These are phyloP conservation scores for Epichloe scottii DNA, from an alignment of 2,329 filamentous ascomycete species.

Conservation along the genomic window DNA sequence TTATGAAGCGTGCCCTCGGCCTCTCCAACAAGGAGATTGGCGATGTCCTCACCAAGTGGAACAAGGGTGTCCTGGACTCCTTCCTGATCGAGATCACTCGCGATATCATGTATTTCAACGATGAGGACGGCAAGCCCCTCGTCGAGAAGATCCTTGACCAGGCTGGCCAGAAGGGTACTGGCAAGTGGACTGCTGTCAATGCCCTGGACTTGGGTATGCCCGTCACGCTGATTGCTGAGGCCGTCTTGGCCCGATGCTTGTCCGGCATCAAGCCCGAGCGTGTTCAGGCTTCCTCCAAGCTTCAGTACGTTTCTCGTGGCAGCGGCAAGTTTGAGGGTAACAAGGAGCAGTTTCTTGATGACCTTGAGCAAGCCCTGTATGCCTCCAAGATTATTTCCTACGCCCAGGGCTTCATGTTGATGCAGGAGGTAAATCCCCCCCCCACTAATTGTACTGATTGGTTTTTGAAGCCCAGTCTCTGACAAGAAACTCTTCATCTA, in stretches of 20 bases:
- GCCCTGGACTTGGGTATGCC: conserved; percentile 97
- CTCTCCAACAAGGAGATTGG: conserved; percentile 88
- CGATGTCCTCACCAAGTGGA: conserved; percentile 90
- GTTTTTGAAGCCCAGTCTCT: neutral
- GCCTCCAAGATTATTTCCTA: conserved; percentile 99
- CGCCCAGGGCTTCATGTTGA: conserved; percentile 99
- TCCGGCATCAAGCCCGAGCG: conserved; percentile 93
- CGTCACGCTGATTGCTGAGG: conserved; percentile 94
- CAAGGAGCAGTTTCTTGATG: conserved; percentile 85
- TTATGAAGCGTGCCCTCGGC: conserved; percentile 96
- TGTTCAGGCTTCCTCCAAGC: conserved; percentile 63
- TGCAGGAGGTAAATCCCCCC: conserved; percentile 66
- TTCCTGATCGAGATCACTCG: conserved; percentile 99
- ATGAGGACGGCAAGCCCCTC: conserved; percentile 79
- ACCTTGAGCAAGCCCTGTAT: conserved; percentile 97
- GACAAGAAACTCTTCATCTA: conserved; percentile 20
- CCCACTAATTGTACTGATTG: neutral
- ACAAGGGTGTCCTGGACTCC: conserved; percentile 95
- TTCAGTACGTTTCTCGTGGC: conserved; percentile 57
- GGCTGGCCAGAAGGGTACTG: conserved; percentile 97
- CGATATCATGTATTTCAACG: conserved; percentile 97
- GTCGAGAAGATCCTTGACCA: conserved; percentile 99
- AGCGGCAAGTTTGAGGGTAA: conserved; percentile 72
- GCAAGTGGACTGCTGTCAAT: conserved; percentile 99
- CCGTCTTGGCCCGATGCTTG: conserved; percentile 89